Evolutionary conservation across 176 grass and related monocot genomes (phyloP), one percentile per base, ranked within the genome.

Genomic region (Musa schizocarpa): DNA sequence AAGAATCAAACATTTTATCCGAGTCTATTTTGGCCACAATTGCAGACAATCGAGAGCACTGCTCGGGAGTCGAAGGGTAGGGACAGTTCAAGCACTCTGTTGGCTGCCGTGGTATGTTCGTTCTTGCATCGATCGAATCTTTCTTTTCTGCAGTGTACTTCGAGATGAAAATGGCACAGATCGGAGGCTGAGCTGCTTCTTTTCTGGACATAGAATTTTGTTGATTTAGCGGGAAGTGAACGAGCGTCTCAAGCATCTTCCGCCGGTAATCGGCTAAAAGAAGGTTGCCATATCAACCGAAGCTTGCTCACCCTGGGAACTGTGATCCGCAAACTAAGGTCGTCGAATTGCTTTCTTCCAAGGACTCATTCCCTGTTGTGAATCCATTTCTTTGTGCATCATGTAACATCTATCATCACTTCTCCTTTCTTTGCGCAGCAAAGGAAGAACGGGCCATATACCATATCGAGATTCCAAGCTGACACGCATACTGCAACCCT

Each of bases 251-350:
- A 98, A 50, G 92, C 83, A 48, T 77, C 80, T 11, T 81, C 82
- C 1, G 88, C 80, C 23, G 90, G 90, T 19, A 74, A 83, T 79
- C 88, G 94, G 72, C 83, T 91, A 0, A 98, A 98, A 78, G 94
- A 98, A 83, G 94, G 94, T 12, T 93, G 90, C 63, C 94, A 98
- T 67, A 98, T 98, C 16, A 98, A 98, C 19, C 85, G 86, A 85
- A 93, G 90, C 69, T 63, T 98, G 20, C 94, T 98, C 67, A 93
- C 94, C 34, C 52, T 98, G 72, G 94, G 94, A 24, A 98, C 89
- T 73, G 90, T 98, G 59, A 93, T 98, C 87, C 94, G 94, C 50
- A 92, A 98, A 57, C 81, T 98, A 74, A 98, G 94, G 94, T 98
- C 75, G 74, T 66, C 21, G 1, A 77, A 48, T 68, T 90, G 59